Evolutionary conservation across 73 alveolate species (phyloP), one percentile per base, ranked within the genome.

Genomic region (Durusdinium trenchii): DNA sequence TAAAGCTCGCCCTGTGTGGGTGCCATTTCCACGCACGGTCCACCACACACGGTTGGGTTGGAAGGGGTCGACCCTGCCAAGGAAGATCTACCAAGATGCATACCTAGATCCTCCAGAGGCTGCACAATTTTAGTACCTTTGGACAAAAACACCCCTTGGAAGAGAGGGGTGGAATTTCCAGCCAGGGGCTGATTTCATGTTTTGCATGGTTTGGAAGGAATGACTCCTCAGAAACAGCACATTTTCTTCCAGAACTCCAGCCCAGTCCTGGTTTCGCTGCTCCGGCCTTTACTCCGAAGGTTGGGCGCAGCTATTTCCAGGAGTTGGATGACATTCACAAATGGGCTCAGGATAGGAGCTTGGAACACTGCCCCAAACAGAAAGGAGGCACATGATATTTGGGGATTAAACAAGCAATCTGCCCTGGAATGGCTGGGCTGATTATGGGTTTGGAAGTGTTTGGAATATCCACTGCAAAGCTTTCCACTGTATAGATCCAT

Each of bases 41-140:
- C 75, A 84, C 94, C 94, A 84, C 48, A 84, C 94, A 50, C 94
- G 73, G 51, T 51, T 51, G 76, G 94, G 94, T 36, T 50, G 76
- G 40, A 84, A 84, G 75, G 94, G 94, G 43, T 84, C 94, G 76
- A 84, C 94, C 94, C 94, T 78, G 62, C 64, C 89, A 45, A 45
- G n/a, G 43, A 42, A 43, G 62, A 79, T 79, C 3, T 71, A 35
- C 10, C 32, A 36, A 71, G 32, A 71, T 71, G 38, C 38, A 71
- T 71, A 71, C 84, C 84, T 71, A 18, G 16, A 71, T 71, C 84
- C 51, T 71, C 84, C 84, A 71, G 35, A 51, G 51, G 6, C 6
- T 71, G 84, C 52, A 32, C 10, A 14, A 35, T 71, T 71, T 71
- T n/a, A 6, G 84, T 3, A 47, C 51, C 26, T 71, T 6, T 5